These are phyloP conservation scores for Mycena maculata DNA, from an alignment of 768 basidiomycete species.

Conservation along the genomic window DNA sequence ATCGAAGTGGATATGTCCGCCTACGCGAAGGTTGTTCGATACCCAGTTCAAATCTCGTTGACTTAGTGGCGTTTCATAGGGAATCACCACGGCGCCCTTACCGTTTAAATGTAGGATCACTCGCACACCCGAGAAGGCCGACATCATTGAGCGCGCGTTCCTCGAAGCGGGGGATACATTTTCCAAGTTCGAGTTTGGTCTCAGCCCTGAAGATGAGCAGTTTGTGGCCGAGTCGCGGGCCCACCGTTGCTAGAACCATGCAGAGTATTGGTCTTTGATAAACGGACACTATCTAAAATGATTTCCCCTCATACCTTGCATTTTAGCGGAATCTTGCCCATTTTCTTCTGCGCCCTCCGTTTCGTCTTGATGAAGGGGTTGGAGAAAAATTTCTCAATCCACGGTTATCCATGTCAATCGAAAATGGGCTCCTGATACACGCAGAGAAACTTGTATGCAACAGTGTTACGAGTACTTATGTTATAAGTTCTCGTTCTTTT, in stretches of 20 bases:
- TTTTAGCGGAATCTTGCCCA: too few relatives aligned
- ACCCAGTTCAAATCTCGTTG: neutral
- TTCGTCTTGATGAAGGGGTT: too few relatives aligned
- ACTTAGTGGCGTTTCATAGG: constrained; percentile 8
- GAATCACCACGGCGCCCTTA: constrained; percentile 23
- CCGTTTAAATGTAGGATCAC: constrained; percentile 39
- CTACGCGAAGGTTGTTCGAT: constrained; percentile 34
- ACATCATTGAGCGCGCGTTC: constrained; percentile 33
- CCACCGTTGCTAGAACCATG: neutral
- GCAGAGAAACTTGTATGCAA: too few relatives aligned
- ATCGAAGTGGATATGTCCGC: constrained; percentile 28
- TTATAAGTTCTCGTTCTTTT: too few relatives aligned
- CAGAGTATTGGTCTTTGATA: too few relatives aligned
- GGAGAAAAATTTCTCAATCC: too few relatives aligned
- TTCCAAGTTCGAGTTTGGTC: constrained; percentile 28
- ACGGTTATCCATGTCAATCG: too few relatives aligned
- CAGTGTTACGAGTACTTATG: too few relatives aligned
- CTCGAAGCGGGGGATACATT: constrained; percentile 27
- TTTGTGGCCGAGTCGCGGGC: constrained; percentile 18
- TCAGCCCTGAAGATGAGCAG: constrained; percentile 24
- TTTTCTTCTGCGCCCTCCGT: too few relatives aligned
- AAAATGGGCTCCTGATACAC: too few relatives aligned
- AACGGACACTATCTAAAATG: too few relatives aligned
- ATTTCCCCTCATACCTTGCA: too few relatives aligned
- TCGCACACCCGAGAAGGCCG: constrained; percentile 28